Conservation (phyloP, 768 basidiomycete genomes). For the Rhodotorula sphaerocarpa region DNA sequence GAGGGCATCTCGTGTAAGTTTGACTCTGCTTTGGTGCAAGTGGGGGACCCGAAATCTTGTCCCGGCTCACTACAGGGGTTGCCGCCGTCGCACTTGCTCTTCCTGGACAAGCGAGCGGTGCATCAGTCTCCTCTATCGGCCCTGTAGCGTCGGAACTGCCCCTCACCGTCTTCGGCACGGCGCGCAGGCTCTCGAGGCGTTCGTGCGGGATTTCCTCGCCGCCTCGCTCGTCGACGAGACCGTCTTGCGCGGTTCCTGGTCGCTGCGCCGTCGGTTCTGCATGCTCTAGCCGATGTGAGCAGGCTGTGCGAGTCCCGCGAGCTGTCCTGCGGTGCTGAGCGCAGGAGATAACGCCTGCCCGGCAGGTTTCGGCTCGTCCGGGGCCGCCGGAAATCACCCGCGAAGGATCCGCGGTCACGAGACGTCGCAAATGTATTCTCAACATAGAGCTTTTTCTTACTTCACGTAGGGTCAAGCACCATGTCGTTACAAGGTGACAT, state of each 20-base stretch:
- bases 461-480: too few species aligned
- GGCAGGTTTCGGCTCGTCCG: too few species aligned
- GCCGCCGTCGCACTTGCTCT: slow-evolving; percentile 15
- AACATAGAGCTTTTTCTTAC: too few species aligned
- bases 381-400: too few species aligned
- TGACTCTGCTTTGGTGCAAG: not conserved
- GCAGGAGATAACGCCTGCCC: too few species aligned
- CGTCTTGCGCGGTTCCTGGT: not conserved
- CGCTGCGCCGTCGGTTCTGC: not conserved
- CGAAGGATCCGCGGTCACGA: too few species aligned
- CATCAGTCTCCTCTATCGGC: not conserved
- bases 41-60: not conserved
- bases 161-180: slow-evolving; percentile 2
- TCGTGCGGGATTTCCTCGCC: not conserved
- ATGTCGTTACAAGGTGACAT: not conserved
- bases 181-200: not conserved
- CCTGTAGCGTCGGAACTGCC: too few species aligned
- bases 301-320: too few species aligned
- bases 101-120: not conserved
- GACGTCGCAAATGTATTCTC: too few species aligned
- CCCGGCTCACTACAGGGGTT: not conserved
- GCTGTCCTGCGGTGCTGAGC: too few species aligned
- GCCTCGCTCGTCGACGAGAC: not conserved
- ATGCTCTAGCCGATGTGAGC: too few species aligned
- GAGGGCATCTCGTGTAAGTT: not conserved